A percentile compares a stretch with the other conserved stretches of the same genome.
phyloP scores from a whole-genome alignment of 2,329 filamentous ascomycete genomes.

The Microdochium trichocladiopsis region DNA sequence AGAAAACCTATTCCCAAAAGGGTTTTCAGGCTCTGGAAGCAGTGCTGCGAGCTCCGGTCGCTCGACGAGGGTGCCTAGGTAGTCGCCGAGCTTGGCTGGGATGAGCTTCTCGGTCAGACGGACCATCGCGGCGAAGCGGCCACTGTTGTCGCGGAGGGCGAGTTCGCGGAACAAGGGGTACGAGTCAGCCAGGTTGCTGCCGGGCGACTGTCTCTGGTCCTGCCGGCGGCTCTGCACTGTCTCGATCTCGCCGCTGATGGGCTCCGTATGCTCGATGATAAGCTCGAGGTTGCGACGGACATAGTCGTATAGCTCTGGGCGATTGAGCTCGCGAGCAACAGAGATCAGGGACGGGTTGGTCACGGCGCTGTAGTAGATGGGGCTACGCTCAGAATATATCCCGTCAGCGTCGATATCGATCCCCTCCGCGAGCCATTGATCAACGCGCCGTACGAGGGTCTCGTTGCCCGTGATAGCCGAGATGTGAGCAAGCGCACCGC shows the following conservation, averaged over 20 bases:
- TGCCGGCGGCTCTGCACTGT: constrained; percentile 9
- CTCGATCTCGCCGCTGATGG: constrained; percentile 8
- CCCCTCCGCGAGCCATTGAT: constrained; percentile 11
- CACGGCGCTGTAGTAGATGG: constrained; percentile 10
- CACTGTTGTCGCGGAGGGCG: constrained; percentile 7
- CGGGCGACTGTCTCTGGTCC: constrained; percentile 7
- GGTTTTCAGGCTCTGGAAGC: constrained; percentile 7
- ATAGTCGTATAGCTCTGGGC: constrained; percentile 5
- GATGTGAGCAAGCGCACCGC: constrained; percentile 9
- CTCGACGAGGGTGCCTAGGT: constrained; percentile 7
- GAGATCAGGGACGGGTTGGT: constrained; percentile 10
- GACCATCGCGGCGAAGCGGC: constrained; percentile 8
- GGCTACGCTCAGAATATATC: constrained; percentile 11
- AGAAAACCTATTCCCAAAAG: constrained; percentile 5
- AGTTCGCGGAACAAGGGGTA: constrained; percentile 10
- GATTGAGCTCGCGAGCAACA: constrained; percentile 9
- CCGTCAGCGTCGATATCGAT: constrained; percentile 11
- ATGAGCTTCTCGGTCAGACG: constrained; percentile 7
- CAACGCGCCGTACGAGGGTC: constrained; percentile 6
- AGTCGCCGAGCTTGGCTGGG: constrained; percentile 6
- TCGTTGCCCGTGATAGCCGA: constrained; percentile 6
- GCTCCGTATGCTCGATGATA: constrained; percentile 8
- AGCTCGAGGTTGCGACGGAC: constrained; percentile 10
- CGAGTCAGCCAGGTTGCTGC: constrained; percentile 7
- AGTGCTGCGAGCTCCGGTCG: constrained; percentile 5